Evolutionary conservation across 2,329 filamentous ascomycete genomes (phyloP).

Genomic region (Aureobasidium sp.): DNA sequence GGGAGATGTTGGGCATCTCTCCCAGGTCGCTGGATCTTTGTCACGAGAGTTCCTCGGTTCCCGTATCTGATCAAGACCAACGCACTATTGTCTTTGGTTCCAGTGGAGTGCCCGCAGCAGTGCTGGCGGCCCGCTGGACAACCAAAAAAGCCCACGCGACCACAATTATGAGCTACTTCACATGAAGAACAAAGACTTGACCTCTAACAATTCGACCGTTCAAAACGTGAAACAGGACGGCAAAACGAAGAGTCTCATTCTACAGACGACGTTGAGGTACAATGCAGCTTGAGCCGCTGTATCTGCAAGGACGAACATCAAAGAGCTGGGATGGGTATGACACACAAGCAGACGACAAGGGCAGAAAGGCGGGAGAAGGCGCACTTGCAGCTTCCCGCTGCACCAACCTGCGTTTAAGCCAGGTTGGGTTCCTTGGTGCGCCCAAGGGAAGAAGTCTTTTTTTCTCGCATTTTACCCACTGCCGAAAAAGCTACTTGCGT

Average conservation of each 20-base stretch:
- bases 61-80: background rate
- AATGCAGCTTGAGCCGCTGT: slow-evolving; percentile 9
- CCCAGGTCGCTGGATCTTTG: slow-evolving; percentile 8
- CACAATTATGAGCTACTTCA: background rate
- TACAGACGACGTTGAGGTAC: background rate
- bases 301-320: slow-evolving; percentile 13
- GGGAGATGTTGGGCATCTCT: slow-evolving; percentile 1
- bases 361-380: slow-evolving; percentile 14
- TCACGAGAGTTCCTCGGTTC: slow-evolving; percentile 9
- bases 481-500: slow-evolving; percentile 6
- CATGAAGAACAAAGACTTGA: background rate
- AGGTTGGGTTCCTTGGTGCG: background rate
- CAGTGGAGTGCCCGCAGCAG: background rate
- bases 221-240: background rate
- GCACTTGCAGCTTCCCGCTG: slow-evolving; percentile 4
- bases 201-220: background rate
- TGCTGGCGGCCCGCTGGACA: background rate
- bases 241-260: background rate
- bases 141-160: slow-evolving; percentile 2
- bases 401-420: slow-evolving; percentile 1
- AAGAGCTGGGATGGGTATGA: slow-evolving; percentile 7
- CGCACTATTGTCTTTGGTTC: background rate
- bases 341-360: slow-evolving; percentile 4
- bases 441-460: background rate
- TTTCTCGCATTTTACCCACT: background rate